Evolutionary conservation across 768 basidiomycete genomes (phyloP), one percentile per base, ranked within the genome.

Genomic region (Tylopilus balloui): DNA sequence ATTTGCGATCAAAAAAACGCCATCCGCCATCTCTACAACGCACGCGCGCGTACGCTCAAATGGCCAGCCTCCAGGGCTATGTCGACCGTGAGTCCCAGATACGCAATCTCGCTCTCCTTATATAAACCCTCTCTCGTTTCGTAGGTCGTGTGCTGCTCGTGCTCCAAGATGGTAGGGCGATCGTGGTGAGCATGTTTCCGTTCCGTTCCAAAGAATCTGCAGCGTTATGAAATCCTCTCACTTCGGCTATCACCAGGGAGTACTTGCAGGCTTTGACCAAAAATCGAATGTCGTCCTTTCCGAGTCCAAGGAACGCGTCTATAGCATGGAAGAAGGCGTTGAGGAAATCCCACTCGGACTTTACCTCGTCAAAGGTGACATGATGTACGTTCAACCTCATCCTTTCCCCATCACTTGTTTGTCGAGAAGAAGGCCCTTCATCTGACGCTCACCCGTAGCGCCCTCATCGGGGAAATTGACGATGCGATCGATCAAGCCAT

Each of bases 281-380:
- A 92, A 91, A 69, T 92, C 92, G 27, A 98, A 98, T 68, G 81
- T 98, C 61, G 92, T 99, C 56, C 81, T 99, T 48, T 86, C 94
- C 13, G 90, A 94, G 64, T 88, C 86, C 49, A 91, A 87, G 63
- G 96, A 99, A 66, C 84, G 95, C 58, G 84, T 97, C 28, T 98
- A 89, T 68, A 89, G 86, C 62, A 70, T 80, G 45, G 96, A 99
- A 14, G 89, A 90, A 60, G 88, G 88, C 34, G 92, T 96, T 23
- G 91, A 97, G 69, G 93, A 97, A 75, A 83, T 93, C 10, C 88
- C 92, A 0, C 75, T 98, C 21, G 96, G 96, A 0, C 75, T 98
- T 38, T 98, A 99, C 69, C 84, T 99, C 62, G 92, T 99, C 64
- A 93, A 97, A 61, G 96, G 96, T 3, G 96, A 99, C 66, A 93